Percentiles rank a stretch among this genome's conserved stretches.
Conservation (phyloP, 345 rosid genomes). For the Gossypium raimondii region DNA sequence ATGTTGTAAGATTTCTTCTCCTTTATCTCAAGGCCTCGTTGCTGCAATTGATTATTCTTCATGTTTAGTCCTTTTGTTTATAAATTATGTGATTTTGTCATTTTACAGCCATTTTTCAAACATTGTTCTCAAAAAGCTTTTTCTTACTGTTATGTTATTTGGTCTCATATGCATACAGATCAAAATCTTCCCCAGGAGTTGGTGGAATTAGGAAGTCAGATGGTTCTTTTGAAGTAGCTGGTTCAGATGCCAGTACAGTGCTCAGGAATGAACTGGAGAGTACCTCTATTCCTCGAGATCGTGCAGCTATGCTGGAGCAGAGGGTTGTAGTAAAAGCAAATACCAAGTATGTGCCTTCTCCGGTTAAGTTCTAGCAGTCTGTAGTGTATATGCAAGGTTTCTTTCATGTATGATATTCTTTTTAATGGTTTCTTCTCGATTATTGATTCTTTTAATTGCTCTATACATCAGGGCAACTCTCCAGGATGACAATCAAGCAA, state of each 20-base stretch:
- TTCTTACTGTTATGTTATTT: constrained; percentile 7
- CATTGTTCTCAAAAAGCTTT: background rate
- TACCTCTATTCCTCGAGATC: constrained; percentile 51
- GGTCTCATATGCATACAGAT: constrained; percentile 39
- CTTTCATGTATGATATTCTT: background rate
- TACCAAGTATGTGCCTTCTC: constrained; percentile 50
- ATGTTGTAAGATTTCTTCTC: background rate
- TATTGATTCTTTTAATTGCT: constrained; percentile 20
- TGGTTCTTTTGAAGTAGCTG: constrained; percentile 51
- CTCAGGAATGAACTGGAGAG: constrained; percentile 60
- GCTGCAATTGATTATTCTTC: background rate
- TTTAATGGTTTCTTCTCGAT: constrained; percentile 3
- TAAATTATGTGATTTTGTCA: background rate
- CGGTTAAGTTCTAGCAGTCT: constrained; percentile 13
- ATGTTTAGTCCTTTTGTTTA: background rate
- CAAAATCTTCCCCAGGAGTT: constrained; percentile 58
- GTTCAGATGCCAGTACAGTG: constrained; percentile 52
- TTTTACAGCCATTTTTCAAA: background rate
- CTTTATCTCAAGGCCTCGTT: background rate
- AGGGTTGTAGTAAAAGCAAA: constrained; percentile 56
- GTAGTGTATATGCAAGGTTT: background rate
- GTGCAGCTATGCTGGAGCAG: constrained; percentile 45
- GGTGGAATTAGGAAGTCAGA: constrained; percentile 60
- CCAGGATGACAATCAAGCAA: constrained; percentile 52
- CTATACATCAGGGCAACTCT: constrained; percentile 50